A percentile compares a stretch with the other conserved stretches of the same genome.
phyloP scores from a whole-genome alignment of 2,329 filamentous ascomycete genomes.

The Penicillium rolfsii region DNA sequence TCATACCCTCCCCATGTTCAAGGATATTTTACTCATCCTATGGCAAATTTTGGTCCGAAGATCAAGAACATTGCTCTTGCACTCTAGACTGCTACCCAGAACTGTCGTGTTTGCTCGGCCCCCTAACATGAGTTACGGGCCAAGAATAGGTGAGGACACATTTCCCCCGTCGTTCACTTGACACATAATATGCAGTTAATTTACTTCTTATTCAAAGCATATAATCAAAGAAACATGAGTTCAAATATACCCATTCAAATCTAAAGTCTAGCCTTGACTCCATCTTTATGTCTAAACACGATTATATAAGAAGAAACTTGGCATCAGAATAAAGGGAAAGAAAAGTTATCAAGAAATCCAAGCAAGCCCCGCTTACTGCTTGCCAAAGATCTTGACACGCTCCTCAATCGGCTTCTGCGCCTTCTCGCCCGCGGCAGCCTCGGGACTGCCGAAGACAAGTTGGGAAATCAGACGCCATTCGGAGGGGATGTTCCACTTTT shows the following conservation, averaged over 20 bases:
- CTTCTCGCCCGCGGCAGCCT: conserved; percentile 65
- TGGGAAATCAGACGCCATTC: conserved; percentile 80
- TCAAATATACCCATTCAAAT: background rate
- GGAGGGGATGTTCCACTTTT: conserved; percentile 69
- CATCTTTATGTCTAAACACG: background rate
- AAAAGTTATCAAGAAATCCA: conserved; percentile 13
- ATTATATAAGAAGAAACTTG: background rate
- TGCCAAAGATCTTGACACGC: conserved; percentile 65
- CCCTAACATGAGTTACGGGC: too few relatives aligned
- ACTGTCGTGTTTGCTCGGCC: conserved; percentile 16
- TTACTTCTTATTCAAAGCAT: too few relatives aligned
- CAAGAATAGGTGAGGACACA: too few relatives aligned
- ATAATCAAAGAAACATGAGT: background rate
- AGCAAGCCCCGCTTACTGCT: conserved; percentile 20
- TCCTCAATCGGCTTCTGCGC: conserved; percentile 66
- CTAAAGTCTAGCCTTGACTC: background rate
- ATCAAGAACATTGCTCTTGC: background rate
- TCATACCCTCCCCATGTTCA: background rate
- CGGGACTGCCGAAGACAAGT: conserved; percentile 74
- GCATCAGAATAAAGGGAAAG: conserved; percentile 5
- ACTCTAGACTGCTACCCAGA: background rate
- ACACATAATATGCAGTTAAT: too few relatives aligned
- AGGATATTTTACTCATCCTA: background rate
- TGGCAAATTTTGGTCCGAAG: background rate
- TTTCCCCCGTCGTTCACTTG: too few relatives aligned